Evolutionary conservation across 257 asterid species (phyloP), one percentile per base, ranked within the genome.

Genomic region (Euphrasia confusa): DNA sequence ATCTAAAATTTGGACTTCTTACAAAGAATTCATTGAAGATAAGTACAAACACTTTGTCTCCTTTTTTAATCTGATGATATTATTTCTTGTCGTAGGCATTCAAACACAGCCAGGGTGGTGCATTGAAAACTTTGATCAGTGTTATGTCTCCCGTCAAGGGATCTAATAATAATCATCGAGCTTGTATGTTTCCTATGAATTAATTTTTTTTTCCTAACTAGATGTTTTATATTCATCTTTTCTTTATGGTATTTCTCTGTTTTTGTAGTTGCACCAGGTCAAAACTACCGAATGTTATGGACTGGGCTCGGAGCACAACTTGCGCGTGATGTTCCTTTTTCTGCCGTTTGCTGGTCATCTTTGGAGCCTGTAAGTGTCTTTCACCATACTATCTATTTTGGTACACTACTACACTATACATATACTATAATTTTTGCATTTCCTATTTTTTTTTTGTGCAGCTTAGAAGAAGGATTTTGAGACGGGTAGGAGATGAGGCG

Each of bases 261-360:
- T 35, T 7, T 35, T 35, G 40, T 2, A 35, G 40, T 35, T 26
- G 13, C 66, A 61, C 73, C 83, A 84, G 83, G 78, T 45, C 89
- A 77, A 56, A 75, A 68, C 71, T 89, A 84, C 68, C 94, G 95
- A 14, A 18, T 71, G 54, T 72, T 87, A 61, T 87, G 97, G 97
- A 83, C 90, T 58, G 95, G 97, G 60, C 86, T 89, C n/a, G 92
- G 97, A 58, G 91, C 87, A 58, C 97, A 89, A 71, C 92, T 89
- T 65, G 90, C 87, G 11, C 97, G 95, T 7, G 97, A 89, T 73
- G 97, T 89, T 60, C 97, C 97, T 27, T 87, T 86, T 77, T 87
- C 97, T 70, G 97, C 97, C 21, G 80, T 89, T 64, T 87, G 97
- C 73, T 89, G 97, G 97, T 74, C 95, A 61, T 67, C 89, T 64